Base-by-base conservation (phyloP, 257 asterid genomes). In the Linaria vulgaris region DNA sequence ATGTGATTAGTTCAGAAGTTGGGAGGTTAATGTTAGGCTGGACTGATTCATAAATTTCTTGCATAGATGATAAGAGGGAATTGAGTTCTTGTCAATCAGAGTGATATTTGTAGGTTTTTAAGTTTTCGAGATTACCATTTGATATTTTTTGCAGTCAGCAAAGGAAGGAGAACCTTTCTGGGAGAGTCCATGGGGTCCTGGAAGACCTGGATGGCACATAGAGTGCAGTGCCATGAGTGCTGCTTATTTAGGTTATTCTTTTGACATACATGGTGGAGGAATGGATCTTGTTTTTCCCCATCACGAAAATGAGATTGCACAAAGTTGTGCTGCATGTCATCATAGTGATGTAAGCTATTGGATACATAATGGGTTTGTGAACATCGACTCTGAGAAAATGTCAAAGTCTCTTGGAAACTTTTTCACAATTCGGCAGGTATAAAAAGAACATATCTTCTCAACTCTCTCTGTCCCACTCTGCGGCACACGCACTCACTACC, bases 211-310 rank as follows among this genome's bases (percentile, higher is more conserved):
- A 72, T 92, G 99, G 97, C 99, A 92, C 80, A 92, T 92, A 19
- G 99, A 92, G 71, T 92, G 99, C 80, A 92, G 99, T 75, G 99
- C 97, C 46, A 92, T 89, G 99, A 92, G 99, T 74, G 96, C 96
- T 73, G 79, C 95, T 55, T 87, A 89, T 75, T 82, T 92, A 58
- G 85, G 99, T 50, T 69, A 80, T 74, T 73, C 97, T 60, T 92
- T 92, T 34, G 99, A 92, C 84, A 89, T 92, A 60, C 99, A 92
- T 64, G 99, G 99, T 55, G 99, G 99, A 52, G 99, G 99, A 51
- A 87, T 92, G 95, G 99, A 92, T 83, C 97, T 92, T 22, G 73
- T 92, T 56, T 92, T 92, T 63, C 99, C 99, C 45, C 99, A 92
- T 68, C 99, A 92, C 69, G 99, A 92, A 76, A 92, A 92, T 79